Evolutionary conservation across 129 eudicot genomes (phyloP).

Genomic region (Centaurea solstitialis): DNA sequence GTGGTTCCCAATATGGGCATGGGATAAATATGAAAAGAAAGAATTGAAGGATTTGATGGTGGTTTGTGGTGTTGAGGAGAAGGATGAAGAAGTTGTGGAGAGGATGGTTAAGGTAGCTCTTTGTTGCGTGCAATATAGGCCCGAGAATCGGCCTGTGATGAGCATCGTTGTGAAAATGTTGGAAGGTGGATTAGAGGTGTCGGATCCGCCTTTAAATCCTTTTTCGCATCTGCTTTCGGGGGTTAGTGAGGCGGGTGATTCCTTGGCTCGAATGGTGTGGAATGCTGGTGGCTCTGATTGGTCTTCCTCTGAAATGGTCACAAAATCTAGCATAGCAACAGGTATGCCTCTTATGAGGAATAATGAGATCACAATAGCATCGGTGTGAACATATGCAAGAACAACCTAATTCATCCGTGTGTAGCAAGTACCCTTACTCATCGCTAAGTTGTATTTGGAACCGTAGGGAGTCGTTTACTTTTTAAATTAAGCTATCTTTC

Average conservation of each 20-base stretch:
- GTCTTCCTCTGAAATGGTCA: slow-evolving; percentile 17
- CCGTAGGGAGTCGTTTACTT: too few species aligned
- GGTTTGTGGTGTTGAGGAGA: not conserved
- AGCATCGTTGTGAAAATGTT: slow-evolving; percentile 31
- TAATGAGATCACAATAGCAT: slow-evolving; percentile 25
- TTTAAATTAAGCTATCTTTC: too few species aligned
- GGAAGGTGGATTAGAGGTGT: slow-evolving; percentile 28
- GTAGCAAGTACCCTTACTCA: not conserved
- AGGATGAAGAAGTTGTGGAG: slow-evolving; percentile 9
- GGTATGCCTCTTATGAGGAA: slow-evolving; percentile 20
- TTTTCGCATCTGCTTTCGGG: slow-evolving; percentile 17
- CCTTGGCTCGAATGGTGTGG: not conserved
- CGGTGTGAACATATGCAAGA: not conserved
- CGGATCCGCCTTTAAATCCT: slow-evolving; percentile 25
- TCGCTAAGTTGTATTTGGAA: not conserved
- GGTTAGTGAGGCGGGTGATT: not conserved
- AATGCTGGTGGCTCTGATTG: slow-evolving; percentile 20
- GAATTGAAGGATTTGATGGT: slow-evolving; percentile 17
- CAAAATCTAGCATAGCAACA: not conserved
- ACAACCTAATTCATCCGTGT: not conserved
- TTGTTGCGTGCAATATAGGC: slow-evolving; percentile 28
- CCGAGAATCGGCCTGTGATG: slow-evolving; percentile 29
- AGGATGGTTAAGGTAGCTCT: slow-evolving; percentile 27
- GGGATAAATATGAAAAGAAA: slow-evolving; percentile 24
- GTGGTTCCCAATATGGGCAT: slow-evolving; percentile 26